Base-by-base conservation (phyloP, 2,329 filamentous ascomycete genomes). In the Leptographium procerum region DNA sequence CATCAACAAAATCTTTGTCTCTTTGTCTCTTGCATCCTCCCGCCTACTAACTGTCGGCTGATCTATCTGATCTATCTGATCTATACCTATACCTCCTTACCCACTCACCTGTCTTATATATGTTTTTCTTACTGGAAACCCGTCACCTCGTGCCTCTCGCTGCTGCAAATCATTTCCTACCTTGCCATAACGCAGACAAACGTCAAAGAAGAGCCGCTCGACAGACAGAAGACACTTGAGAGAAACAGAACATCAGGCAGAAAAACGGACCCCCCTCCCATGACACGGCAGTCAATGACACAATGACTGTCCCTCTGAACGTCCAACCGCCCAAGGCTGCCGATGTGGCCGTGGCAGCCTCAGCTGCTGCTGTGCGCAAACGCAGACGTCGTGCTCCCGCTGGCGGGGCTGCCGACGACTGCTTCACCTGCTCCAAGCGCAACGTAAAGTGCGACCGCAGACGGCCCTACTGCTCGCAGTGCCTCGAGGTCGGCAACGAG, bases 381-480 rank as follows among this genome's bases (percentile, higher is more conserved):
- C 84, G 91, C 69, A 86, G 91, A 76, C 88, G 91, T 80, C 85
- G 91, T 75, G 89, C 91, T 24, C 88, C 90, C 24, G 86, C 89
- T 56, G 91, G 89, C 63, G 92, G 92, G 68, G 92, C 92, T 60
- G 85, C 89, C 52, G 91, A 95, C 71, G 92, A 97, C 73, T 99
- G 92, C 80, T 96, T 96, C 71, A 85, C 91, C 50, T 99, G 92
- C 76, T 82, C 86, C 65, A 94, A 91, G 75, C 84, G 88, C 69
- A 86, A 85, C 66, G 79, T 87, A 63, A 88, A 89, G 72, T 99
- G 92, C 76, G 92, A 97, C 73, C 85, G 92, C 66, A 85, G 90
- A 69, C 83, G 92, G 66, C 92, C 92, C 10, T 97, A 96, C 74
- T 97, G 94, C 75, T 91, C 91, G 51, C 91, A 91, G 73, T 99